Evolutionary conservation across 352 stramenopile genomes (phyloP), one percentile per base, ranked within the genome.

Genomic region (Phytopythium vexans): DNA sequence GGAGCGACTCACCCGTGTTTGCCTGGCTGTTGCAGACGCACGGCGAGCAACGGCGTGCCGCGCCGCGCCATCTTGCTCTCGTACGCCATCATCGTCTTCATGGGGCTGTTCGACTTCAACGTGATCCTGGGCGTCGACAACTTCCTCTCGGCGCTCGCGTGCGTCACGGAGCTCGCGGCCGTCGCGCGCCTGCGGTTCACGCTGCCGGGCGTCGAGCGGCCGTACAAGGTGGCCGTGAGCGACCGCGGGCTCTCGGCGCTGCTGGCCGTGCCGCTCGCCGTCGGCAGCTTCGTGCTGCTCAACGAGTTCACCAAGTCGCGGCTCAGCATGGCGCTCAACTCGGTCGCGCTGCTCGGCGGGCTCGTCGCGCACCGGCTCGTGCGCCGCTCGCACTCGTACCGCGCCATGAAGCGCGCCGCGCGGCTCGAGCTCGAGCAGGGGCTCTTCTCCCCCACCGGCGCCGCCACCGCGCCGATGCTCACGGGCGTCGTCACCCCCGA

Each of bases 241-340:
- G 76, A 90, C 46, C 62, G 61, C 12, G 62, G 69, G 14, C 56
- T 93, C 45, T 49, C 71, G n/a, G 27, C 76, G 11, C 53, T 68
- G 12, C 77, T 85, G 49, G 50, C 72, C 8, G 65, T 91, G 49
- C 72, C 80, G 48, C 69, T 92, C n/a, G 52, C 67, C 10, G 70
- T 94, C 31, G 82, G 79, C 21, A 52, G 79, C 9, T 89, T 92
- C 47, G 81, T 94, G 48, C 82, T 94, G 66, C 33, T 83, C 3
- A 94, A 88, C 66, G 84, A 90, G 61, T 59, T 92, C 62, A 75
- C 82, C 56, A 93, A 93, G 66, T 90, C 86, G 33, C 70, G 58
- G 52, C 68, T 70, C 31, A 89, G 81, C 60, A 73, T 92, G 16
- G 63, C 54, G 39, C 70, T 94, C 45, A 91, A 89, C 64, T 41